Base-by-base conservation (phyloP, 352 stramenopile genomes). In the Phytophthora europaea region DNA sequence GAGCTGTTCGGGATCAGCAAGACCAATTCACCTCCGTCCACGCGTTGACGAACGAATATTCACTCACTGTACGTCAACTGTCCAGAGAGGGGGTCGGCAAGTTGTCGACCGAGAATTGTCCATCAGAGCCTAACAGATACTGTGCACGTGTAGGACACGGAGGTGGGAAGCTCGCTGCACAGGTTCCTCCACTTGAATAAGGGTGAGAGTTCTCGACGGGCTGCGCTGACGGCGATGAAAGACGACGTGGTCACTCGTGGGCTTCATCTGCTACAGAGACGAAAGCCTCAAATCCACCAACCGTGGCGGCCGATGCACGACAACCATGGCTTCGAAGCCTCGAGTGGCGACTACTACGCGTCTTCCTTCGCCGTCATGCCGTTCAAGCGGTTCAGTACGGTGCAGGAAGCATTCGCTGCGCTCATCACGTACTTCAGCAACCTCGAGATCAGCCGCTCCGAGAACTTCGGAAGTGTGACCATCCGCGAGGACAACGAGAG, bases 171-270 rank as follows among this genome's bases (percentile, higher is more conserved):
- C 12, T 47, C 65, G 6, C 48, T 85, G 26, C 68, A 84, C 45
- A 71, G 70, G n/a, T 81, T 75, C 22, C 80, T 88, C 26, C 80
- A 83, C 36, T 34, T 89, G 36, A 53, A 59, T 13, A 75, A 65
- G 43, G 73, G 81, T 15, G 66, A 58, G 45, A 26, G n/a, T 3
- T 62, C 78, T 26, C 70, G 82, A 0, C 61, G 64, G 5, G 58
- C 65, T 23, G 79, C 65, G 22, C 65, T 89, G 0, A 57, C 64
- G 15, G 51, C 57, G 15, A 65, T 84, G 53, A 83, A 87, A 31
- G 50, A 61, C 4, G 66, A 72, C 28, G 76, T 80, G 31, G 67
- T 89, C 23, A 54, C 65, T 48, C 59, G 79, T 20, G 78, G 80
- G 8, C 59, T 67, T 52, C 65, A 60, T 22, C 71, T 87, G 40